Evolutionary conservation across 176 grass and related monocot species (phyloP), one percentile per base, ranked within the genome.

Genomic region (Tuctoria greenei): DNA sequence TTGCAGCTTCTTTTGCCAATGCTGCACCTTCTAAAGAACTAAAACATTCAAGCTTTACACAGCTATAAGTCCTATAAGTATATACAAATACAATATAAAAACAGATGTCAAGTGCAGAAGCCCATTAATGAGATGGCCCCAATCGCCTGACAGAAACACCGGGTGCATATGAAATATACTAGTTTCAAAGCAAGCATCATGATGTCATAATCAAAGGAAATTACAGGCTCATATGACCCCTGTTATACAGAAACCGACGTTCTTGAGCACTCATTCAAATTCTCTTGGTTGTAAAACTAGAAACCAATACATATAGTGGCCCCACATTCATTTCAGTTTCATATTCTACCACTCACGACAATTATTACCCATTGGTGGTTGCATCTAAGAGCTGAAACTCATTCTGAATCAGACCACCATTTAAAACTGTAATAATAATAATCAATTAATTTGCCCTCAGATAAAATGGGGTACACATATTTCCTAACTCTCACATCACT

Each of bases 1-100:
- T 49, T 76, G 6, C 80, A 55, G 35, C 55, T 41, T 54, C 9
- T 58, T 75, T 74, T 31, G 15, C 26, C 42, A 55, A 79, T 55
- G 64, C 5, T 47, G 21, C 16, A n/a, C 13, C 31, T 69, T 36
- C 24, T 54, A 74, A 60, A 74, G 49, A 38, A 71, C 4, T 31
- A 64, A 15, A 4, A n/a, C 54, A 41, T 1, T 56, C 16, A 14
- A 46, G 16, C 21, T 3, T 34, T 66, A 4, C 4, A 21, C 11
- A 71, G 37, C 55, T 52, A 31, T 31, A 77, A 71, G 60, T 84
- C n/a, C 37, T 43, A 74, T 24, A 24, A 18, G 28, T 28, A 49
- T 49, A 47, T 11, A 45, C 31, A 28, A 25, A 50, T 69, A 23
- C 8, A 63, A 23, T 44, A 15, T 43, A 46, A 9, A 7, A 75